Percentiles rank a stretch among this genome's conserved stretches.
These are phyloP conservation scores for Metarhizium rileyi DNA, from an alignment of 2,329 filamentous ascomycete species.

Conservation along the genomic window DNA sequence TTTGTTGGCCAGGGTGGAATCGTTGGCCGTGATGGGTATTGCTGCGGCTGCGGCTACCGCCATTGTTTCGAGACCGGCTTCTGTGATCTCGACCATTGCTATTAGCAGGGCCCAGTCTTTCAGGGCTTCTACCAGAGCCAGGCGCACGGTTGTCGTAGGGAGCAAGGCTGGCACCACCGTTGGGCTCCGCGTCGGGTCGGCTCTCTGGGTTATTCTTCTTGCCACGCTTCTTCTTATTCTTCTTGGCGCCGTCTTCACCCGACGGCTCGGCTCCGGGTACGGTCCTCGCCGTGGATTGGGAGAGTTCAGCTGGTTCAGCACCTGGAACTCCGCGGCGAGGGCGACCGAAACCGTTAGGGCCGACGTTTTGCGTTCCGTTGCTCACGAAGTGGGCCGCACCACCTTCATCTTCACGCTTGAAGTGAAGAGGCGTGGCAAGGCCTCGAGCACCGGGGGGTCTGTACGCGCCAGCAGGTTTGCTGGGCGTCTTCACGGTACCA, in stretches of 20 bases:
- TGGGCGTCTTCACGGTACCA: slow-evolving; percentile 82
- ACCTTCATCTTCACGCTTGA: slow-evolving; percentile 96
- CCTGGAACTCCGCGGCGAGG: slow-evolving; percentile 74
- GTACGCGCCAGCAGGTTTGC: slow-evolving; percentile 95
- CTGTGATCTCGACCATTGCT: slow-evolving; percentile 36
- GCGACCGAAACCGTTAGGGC: slow-evolving; percentile 71
- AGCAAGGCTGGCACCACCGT: slow-evolving; percentile 37
- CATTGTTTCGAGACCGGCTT: slow-evolving; percentile 46
- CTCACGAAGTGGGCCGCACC: slow-evolving; percentile 76
- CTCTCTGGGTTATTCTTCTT: slow-evolving; percentile 85
- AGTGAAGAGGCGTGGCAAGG: slow-evolving; percentile 78
- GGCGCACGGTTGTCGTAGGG: slow-evolving; percentile 26
- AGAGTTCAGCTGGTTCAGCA: slow-evolving; percentile 61
- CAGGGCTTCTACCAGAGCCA: slow-evolving; percentile 49
- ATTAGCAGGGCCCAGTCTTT: slow-evolving; percentile 44
- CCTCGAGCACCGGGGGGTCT: slow-evolving; percentile 89
- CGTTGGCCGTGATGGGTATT: slow-evolving; percentile 35
- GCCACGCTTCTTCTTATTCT: slow-evolving; percentile 96
- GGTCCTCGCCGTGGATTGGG: slow-evolving; percentile 58
- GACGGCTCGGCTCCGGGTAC: slow-evolving; percentile 53
- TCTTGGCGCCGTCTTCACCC: slow-evolving; percentile 63
- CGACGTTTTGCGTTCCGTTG: slow-evolving; percentile 63
- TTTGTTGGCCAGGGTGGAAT: slow-evolving; percentile 16
- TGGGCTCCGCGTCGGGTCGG: slow-evolving; percentile 36
- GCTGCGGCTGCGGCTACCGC: slow-evolving; percentile 41